Evolutionary conservation across 2,329 filamentous ascomycete genomes (phyloP).

Genomic region (Coccinonectria pachysandricola): DNA sequence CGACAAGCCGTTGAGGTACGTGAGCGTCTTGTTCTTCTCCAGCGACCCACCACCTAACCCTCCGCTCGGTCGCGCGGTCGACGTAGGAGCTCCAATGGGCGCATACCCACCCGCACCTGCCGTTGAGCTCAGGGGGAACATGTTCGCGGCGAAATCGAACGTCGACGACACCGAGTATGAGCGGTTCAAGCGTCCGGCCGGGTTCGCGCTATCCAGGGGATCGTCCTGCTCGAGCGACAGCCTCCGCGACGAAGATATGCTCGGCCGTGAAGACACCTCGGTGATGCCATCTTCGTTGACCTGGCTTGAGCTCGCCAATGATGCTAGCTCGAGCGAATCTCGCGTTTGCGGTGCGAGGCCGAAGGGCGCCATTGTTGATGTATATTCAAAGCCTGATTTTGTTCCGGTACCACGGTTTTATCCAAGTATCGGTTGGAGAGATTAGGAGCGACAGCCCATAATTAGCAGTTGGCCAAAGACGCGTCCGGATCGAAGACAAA

Average conservation of each 20-base stretch:
- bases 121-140: constrained; percentile 86
- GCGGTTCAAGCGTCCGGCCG: constrained; percentile 39
- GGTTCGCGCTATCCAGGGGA: constrained; percentile 52
- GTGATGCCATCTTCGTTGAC: constrained; percentile 43
- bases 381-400: too few relatives aligned
- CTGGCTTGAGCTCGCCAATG: constrained; percentile 72
- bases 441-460: constrained; percentile 19
- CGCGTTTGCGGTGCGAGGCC: constrained; percentile 44
- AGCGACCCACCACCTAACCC: constrained; percentile 65
- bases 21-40: constrained; percentile 92
- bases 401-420: too few relatives aligned
- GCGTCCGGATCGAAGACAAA: constrained; percentile 4
- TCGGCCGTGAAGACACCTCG: constrained; percentile 67
- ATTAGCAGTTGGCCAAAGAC: too few relatives aligned
- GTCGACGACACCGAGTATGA: constrained; percentile 86
- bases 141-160: constrained; percentile 88
- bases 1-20: constrained; percentile 86
- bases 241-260: constrained; percentile 82
- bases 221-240: constrained; percentile 78
- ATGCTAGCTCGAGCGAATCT: constrained; percentile 94
- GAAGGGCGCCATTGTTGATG: constrained; percentile 32
- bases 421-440: constrained; percentile 6
- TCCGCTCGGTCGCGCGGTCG: constrained; percentile 34
- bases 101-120: constrained; percentile 64
- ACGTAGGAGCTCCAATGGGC: constrained; percentile 68